phyloP scores from a whole-genome alignment of 2,329 filamentous ascomycete genomes.

The Coleophoma crateriformis region DNA sequence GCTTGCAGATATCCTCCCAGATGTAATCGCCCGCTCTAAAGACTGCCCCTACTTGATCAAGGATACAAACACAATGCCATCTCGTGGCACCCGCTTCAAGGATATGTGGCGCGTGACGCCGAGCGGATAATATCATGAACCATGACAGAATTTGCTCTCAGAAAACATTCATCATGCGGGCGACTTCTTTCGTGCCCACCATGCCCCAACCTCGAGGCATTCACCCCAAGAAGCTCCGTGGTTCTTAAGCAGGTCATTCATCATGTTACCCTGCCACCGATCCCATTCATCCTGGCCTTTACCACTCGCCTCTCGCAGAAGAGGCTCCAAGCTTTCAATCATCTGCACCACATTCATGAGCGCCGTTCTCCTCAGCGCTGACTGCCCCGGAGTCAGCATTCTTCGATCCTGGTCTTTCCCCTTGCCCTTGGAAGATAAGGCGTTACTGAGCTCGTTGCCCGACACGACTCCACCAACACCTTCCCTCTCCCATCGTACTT shows the following conservation, averaged over 20 bases:
- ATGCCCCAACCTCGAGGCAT: slow-evolving; percentile 81
- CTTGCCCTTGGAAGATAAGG: slow-evolving; percentile 25
- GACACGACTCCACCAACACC: slow-evolving; percentile 58
- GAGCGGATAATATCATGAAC: background rate
- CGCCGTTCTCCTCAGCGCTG: slow-evolving; percentile 72
- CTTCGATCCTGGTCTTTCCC: slow-evolving; percentile 19
- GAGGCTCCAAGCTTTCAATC: slow-evolving; percentile 79
- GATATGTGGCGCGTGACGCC: background rate
- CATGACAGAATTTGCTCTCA: too few species aligned
- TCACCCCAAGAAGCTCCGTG: slow-evolving; percentile 77
- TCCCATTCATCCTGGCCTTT: slow-evolving; percentile 94
- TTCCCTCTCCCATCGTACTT: slow-evolving; percentile 83
- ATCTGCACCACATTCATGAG: slow-evolving; percentile 75
- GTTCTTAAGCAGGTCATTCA: slow-evolving; percentile 74
- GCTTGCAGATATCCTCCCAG: background rate
- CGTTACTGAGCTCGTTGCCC: slow-evolving; percentile 53
- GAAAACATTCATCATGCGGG: slow-evolving; percentile 22
- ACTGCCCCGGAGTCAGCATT: slow-evolving; percentile 51
- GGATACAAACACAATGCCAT: too few species aligned
- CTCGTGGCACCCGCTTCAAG: background rate
- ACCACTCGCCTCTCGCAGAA: slow-evolving; percentile 74
- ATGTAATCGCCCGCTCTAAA: background rate
- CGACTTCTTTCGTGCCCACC: slow-evolving; percentile 82
- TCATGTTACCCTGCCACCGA: slow-evolving; percentile 82
- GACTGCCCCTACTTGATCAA: too few species aligned